Evolutionary conservation across 2,329 filamentous ascomycete species (phyloP).

Genomic region (Fusarium caatingaense): DNA sequence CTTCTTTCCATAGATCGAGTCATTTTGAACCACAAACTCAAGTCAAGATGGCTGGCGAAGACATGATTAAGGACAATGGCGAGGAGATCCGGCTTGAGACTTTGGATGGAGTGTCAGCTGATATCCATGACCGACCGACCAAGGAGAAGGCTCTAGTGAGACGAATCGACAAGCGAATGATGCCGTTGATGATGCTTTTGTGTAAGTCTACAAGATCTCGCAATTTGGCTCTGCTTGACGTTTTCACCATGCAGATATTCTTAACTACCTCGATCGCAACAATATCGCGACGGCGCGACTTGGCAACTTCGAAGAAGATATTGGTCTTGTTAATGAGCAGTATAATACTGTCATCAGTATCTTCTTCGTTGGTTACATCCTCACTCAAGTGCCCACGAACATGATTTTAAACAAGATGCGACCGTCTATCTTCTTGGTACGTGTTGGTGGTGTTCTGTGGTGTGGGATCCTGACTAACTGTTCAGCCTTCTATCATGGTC

Average conservation of each 20-base stretch:
- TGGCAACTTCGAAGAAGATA: conserved; percentile 19
- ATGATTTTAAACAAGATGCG: conserved; percentile 56
- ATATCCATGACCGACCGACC: not conserved
- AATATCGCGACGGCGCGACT: conserved; percentile 30
- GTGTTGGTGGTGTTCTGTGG: not conserved
- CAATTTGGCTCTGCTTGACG: not conserved
- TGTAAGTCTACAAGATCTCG: not conserved
- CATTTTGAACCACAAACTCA: no score
- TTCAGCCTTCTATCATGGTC: conserved; percentile 6
- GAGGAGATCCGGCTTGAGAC: conserved; percentile 11
- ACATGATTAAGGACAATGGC: conserved; percentile 1
- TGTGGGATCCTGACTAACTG: not conserved
- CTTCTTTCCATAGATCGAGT: no score
- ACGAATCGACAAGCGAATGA: conserved; percentile 23
- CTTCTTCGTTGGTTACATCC: conserved; percentile 2
- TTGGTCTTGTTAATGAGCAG: conserved; percentile 22
- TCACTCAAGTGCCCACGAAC: not conserved
- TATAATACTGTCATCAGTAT: conserved; percentile 53
- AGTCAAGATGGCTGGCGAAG: not conserved
- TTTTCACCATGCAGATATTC: not conserved
- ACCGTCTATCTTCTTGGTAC: conserved; percentile 56
- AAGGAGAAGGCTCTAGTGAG: conserved; percentile 9
- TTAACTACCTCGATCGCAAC: conserved; percentile 21
- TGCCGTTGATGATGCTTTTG: conserved; percentile 22
- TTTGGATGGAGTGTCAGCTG: not conserved